Conservation (phyloP, 2,329 filamentous ascomycete species). For the Clonostachys sp. region DNA sequence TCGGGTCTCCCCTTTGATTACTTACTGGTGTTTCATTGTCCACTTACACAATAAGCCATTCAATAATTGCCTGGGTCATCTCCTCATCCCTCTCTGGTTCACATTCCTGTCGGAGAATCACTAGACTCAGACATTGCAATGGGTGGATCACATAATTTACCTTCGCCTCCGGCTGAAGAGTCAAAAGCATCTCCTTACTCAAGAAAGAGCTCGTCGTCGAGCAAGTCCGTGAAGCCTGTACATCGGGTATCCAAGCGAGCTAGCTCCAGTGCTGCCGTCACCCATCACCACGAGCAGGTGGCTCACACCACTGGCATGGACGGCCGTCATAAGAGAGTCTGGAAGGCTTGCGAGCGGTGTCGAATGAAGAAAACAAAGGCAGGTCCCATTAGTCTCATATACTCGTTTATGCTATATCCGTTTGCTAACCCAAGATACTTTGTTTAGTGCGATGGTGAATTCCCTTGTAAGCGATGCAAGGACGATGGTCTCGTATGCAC, state of each 20-base stretch:
- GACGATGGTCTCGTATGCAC: constrained; percentile 62
- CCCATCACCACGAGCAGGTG: constrained; percentile 29
- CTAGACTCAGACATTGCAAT: constrained; percentile 23
- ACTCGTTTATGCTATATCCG: neutral
- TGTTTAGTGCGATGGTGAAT: constrained; percentile 57
- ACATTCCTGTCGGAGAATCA: too few relatives aligned
- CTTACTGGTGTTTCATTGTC: neutral
- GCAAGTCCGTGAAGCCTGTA: constrained; percentile 43
- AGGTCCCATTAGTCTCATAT: constrained; percentile 4
- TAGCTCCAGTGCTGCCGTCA: constrained; percentile 26
- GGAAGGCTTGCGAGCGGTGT: constrained; percentile 64
- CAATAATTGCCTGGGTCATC: neutral
- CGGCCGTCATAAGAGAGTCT: constrained; percentile 58
- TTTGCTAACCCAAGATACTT: neutral
- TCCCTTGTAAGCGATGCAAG: constrained; percentile 63
- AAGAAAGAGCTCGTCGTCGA: constrained; percentile 31
- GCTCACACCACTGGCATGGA: constrained; percentile 33
- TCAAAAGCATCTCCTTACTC: constrained; percentile 26
- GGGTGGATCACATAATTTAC: constrained; percentile 37
- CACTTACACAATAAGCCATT: neutral
- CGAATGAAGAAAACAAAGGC: constrained; percentile 69
- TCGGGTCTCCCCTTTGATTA: too few relatives aligned
- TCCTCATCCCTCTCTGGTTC: neutral
- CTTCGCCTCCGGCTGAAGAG: constrained; percentile 48
- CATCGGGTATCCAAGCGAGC: constrained; percentile 48